Evolutionary conservation across 1,284 basidiomycete genomes (phyloP).

Genomic region (Pisolithus thermaeus): DNA sequence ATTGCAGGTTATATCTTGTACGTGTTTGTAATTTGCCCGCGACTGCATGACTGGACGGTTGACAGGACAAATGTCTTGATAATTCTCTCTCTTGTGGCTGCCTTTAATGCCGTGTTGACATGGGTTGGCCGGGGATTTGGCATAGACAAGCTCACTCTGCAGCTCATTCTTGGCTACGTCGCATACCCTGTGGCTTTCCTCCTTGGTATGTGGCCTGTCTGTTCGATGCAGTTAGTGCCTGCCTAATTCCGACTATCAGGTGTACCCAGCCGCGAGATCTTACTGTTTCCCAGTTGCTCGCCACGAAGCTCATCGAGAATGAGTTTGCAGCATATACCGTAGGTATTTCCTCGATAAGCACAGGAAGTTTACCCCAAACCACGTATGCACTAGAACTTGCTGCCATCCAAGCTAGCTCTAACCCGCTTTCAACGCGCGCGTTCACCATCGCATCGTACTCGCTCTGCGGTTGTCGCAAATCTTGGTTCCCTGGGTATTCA

Average conservation of each 20-base stretch:
- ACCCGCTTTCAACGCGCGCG: constrained; percentile 64
- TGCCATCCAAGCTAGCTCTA: constrained; percentile 40
- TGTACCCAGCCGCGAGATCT: constrained; percentile 67
- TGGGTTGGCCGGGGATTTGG: constrained; percentile 88
- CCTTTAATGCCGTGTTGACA: constrained; percentile 81
- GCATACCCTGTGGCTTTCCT: constrained; percentile 87
- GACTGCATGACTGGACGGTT: constrained; percentile 2
- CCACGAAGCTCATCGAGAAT: constrained; percentile 83
- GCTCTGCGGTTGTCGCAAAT: constrained; percentile 89
- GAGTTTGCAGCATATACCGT: constrained; percentile 79
- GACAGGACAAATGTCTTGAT: constrained; percentile 72
- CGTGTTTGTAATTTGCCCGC: constrained; percentile 16
- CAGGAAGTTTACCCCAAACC: not conserved
- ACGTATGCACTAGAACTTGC: constrained; percentile 38
- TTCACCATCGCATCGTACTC: constrained; percentile 79
- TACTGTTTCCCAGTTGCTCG: constrained; percentile 73
- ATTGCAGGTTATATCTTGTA: constrained; percentile 84
- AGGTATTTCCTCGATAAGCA: constrained; percentile 11
- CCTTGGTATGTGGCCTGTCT: constrained; percentile 40
- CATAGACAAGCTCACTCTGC: constrained; percentile 75
- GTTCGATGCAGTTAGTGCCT: not conserved
- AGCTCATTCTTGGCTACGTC: constrained; percentile 81
- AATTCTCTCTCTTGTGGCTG: constrained; percentile 73
- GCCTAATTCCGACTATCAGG: constrained; percentile 30
- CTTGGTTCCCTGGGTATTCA: constrained; percentile 84